phyloP scores from a whole-genome alignment of 2,329 filamentous ascomycete genomes.

The Plenodomus tracheiphilus region DNA sequence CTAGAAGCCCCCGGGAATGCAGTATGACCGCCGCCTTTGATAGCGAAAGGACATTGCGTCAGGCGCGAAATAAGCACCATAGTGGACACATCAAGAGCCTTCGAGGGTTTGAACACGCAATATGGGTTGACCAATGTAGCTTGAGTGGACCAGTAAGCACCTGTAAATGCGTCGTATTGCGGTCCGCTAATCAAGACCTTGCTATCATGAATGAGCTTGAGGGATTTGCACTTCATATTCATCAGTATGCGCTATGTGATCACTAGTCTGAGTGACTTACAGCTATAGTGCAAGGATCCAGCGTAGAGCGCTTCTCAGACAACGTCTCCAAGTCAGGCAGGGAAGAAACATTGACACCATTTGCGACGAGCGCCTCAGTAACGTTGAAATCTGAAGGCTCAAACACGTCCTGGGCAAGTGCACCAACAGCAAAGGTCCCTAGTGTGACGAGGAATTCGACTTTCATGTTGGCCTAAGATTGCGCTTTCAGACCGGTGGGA shows the following conservation, averaged over 20 bases:
- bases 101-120: conserved; percentile 24
- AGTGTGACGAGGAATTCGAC: background rate
- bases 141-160: conserved; percentile 20
- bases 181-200: conserved; percentile 10
- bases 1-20: conserved; percentile 43
- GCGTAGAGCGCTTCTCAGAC: background rate
- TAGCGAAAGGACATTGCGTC: conserved; percentile 39
- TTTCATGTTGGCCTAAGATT: no score
- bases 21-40: conserved; percentile 49
- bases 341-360: conserved; percentile 13
- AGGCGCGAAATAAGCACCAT: conserved; percentile 6
- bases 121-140: conserved; percentile 16
- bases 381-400: conserved; percentile 13
- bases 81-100: conserved; percentile 13
- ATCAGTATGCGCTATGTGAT: no score
- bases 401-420: conserved; percentile 4
- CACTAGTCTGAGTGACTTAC: no score
- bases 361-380: conserved; percentile 14
- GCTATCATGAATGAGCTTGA: conserved; percentile 12
- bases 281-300: conserved; percentile 12
- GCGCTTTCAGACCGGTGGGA: no score
- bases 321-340: conserved; percentile 11
- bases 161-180: conserved; percentile 13
- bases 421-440: background rate
- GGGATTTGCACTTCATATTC: conserved; percentile 3